Percentiles rank a stretch among this genome's conserved stretches.
Conservation (phyloP, 176 grass and related monocot genomes). For the Leersia perrieri region DNA sequence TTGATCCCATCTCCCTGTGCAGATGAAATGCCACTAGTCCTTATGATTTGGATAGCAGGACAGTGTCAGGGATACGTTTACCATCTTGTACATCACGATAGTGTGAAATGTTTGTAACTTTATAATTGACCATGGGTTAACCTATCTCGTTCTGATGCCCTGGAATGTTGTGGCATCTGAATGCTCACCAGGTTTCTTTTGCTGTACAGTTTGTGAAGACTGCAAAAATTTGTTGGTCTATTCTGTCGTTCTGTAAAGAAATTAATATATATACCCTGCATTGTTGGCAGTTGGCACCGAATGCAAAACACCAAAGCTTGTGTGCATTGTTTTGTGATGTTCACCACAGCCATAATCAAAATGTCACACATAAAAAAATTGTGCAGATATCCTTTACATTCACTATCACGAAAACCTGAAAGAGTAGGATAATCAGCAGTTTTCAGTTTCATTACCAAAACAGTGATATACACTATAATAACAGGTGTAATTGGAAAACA, state of each 20-base stretch:
- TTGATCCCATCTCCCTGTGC: slow-evolving; percentile 16
- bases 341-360: background rate
- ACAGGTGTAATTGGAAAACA: no score
- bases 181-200: slow-evolving; percentile 4
- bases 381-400: background rate
- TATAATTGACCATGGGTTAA: background rate
- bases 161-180: slow-evolving; percentile 27
- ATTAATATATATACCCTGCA: background rate
- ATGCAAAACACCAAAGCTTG: background rate
- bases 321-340: background rate
- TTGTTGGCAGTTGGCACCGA: background rate
- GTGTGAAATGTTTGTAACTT: slow-evolving; percentile 9
- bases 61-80: slow-evolving; percentile 22
- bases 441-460: no score
- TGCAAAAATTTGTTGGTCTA: background rate
- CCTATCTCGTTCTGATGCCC: slow-evolving; percentile 5
- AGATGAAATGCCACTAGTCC: slow-evolving; percentile 29
- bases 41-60: slow-evolving; percentile 38
- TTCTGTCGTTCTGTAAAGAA: background rate
- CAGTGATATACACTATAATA: no score
- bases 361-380: background rate
- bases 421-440: no score
- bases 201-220: slow-evolving; percentile 29
- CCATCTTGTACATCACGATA: slow-evolving; percentile 28
- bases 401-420: no score